A percentile compares a stretch with the other conserved stretches of the same genome.
Evolutionary conservation across 306 rosid genomes (phyloP).

Genomic region (Sphenostylis stenocarpa): DNA sequence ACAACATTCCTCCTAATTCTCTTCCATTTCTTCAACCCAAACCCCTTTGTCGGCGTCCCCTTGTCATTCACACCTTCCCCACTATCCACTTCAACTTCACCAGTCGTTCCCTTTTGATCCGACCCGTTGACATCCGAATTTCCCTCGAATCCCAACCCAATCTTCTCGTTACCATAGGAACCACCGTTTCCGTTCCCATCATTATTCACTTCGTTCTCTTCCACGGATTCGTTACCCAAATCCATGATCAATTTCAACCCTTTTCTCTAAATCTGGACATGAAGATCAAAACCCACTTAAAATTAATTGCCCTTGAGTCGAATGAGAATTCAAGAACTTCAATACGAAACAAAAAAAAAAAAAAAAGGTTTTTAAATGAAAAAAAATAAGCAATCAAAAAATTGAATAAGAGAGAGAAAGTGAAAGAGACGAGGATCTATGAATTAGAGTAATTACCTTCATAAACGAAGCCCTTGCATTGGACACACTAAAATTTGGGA

Average conservation of each 20-base stretch:
- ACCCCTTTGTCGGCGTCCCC: constrained; percentile 30
- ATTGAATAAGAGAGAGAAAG: constrained; percentile 25
- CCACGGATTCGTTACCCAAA: constrained; percentile 68
- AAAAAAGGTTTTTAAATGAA: neutral
- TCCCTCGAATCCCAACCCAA: constrained; percentile 38
- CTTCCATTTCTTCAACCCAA: constrained; percentile 48
- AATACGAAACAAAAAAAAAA: neutral
- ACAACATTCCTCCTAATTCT: constrained; percentile 41
- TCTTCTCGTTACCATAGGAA: constrained; percentile 37
- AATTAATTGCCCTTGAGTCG: constrained; percentile 34
- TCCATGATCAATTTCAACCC: constrained; percentile 56
- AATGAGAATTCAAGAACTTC: constrained; percentile 13
- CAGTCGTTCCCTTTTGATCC: constrained; percentile 29
- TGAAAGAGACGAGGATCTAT: constrained; percentile 13
- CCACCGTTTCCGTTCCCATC: constrained; percentile 46
- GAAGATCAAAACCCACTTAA: constrained; percentile 25
- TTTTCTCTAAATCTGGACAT: constrained; percentile 15
- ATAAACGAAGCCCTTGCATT: constrained; percentile 43
- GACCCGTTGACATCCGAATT: constrained; percentile 27
- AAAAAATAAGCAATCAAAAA: neutral
- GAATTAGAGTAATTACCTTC: constrained; percentile 36
- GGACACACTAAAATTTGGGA: constrained; percentile 47
- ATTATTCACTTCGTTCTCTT: constrained; percentile 55
- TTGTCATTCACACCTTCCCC: constrained; percentile 34
- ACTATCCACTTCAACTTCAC: constrained; percentile 34